phyloP scores from a whole-genome alignment of 768 basidiomycete genomes.

The Russula ochroleuca region DNA sequence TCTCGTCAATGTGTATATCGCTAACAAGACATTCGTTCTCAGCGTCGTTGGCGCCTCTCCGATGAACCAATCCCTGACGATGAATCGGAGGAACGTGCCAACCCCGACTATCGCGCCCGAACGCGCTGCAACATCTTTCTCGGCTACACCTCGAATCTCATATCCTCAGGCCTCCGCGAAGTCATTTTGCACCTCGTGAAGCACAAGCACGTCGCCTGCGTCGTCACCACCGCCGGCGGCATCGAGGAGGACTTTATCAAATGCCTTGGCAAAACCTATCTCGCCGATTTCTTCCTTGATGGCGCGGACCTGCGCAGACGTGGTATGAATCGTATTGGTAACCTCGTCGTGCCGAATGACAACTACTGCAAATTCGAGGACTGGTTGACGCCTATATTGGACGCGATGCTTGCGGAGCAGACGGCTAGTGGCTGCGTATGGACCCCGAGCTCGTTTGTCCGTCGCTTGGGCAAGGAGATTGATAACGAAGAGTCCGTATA shows the following conservation, averaged over 20 bases:
- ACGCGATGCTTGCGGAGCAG: slow-evolving; percentile 88
- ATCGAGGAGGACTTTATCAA: slow-evolving; percentile 99
- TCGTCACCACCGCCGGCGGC: slow-evolving; percentile 97
- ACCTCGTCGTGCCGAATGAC: slow-evolving; percentile 93
- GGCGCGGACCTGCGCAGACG: slow-evolving; percentile 80
- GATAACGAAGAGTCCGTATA: slow-evolving; percentile 96
- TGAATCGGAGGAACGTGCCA: slow-evolving; percentile 61
- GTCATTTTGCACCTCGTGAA: slow-evolving; percentile 89
- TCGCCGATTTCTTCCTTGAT: slow-evolving; percentile 89
- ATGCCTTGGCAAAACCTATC: slow-evolving; percentile 93
- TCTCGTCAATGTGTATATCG: not conserved
- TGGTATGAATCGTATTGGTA: slow-evolving; percentile 98
- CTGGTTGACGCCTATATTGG: slow-evolving; percentile 94
- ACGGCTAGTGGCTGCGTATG: slow-evolving; percentile 63
- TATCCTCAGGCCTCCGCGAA: slow-evolving; percentile 95
- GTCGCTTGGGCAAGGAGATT: slow-evolving; percentile 93
- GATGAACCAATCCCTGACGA: slow-evolving; percentile 72
- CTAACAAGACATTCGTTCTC: not conserved
- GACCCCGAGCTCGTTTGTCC: slow-evolving; percentile 94
- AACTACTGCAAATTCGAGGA: slow-evolving; percentile 99
- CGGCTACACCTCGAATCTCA: slow-evolving; percentile 97
- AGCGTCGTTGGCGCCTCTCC: slow-evolving; percentile 88
- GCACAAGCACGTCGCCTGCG: slow-evolving; percentile 79
- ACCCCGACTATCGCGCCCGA: slow-evolving; percentile 56
- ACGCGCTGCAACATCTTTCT: slow-evolving; percentile 88